Conservation (phyloP, 225 moss, liverwort and hornwort species). For the Anthoceros angustus region DNA sequence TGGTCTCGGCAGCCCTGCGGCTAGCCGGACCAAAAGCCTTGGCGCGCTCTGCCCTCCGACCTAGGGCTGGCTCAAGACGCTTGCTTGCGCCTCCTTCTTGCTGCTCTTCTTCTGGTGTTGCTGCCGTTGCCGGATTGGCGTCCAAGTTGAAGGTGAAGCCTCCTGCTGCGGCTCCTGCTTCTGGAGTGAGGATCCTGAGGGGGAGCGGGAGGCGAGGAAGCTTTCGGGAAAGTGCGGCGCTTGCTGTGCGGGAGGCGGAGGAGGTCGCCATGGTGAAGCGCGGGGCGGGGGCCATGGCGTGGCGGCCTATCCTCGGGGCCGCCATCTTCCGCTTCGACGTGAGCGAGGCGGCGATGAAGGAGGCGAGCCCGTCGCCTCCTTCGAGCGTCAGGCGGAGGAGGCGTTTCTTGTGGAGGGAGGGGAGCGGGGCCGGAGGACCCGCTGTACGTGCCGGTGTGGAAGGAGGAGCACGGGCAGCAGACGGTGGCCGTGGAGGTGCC, state of each 20-base stretch:
- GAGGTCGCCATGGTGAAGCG: background rate
- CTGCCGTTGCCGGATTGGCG: too few species aligned
- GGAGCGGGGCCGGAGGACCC: conserved; percentile 49
- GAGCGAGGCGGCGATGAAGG: conserved; percentile 30
- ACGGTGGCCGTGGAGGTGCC: conserved; percentile 50
- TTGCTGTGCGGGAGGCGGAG: background rate
- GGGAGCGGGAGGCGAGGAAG: too few species aligned
- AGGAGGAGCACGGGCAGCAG: conserved; percentile 32
- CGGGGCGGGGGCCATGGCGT: conserved; percentile 29
- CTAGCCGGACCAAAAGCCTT: background rate
- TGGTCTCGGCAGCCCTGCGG: background rate
- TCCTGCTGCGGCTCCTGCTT: too few species aligned
- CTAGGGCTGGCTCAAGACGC: background rate
- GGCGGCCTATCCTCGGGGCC: conserved; percentile 46
- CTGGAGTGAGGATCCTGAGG: too few species aligned
- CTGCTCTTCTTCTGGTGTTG: background rate
- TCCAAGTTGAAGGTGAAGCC: too few species aligned
- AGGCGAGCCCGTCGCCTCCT: conserved; percentile 40
- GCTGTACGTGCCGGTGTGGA: conserved; percentile 29
- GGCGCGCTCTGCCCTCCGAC: background rate
- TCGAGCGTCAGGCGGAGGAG: too few species aligned
- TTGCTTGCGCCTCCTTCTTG: background rate
- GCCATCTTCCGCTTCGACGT: conserved; percentile 68
- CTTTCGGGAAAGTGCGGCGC: background rate
- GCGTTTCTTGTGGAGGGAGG: conserved; percentile 40